Conservation (phyloP, 257 asterid genomes). For the Solanum chilense region DNA sequence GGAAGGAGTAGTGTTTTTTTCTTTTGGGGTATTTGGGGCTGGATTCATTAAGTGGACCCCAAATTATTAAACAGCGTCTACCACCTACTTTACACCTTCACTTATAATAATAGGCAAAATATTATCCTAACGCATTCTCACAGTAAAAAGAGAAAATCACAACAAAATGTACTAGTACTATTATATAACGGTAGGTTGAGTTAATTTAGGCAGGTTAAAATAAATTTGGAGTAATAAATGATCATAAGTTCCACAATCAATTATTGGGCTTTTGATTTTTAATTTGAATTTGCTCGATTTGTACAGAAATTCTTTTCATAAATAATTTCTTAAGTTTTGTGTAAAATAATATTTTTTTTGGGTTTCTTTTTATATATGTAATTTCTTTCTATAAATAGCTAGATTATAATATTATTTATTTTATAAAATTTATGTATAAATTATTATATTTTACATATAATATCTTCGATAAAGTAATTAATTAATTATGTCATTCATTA, state of each 20-base stretch:
- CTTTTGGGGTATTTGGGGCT: not conserved
- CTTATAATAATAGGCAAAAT: not conserved
- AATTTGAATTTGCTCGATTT: too few relatives aligned
- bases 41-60: constrained; percentile 1
- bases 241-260: too few relatives aligned
- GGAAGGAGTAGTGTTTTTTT: not conserved
- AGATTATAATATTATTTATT: rapidly evolving
- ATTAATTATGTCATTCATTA: too few relatives aligned
- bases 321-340: too few relatives aligned
- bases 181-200: not conserved
- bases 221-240: not conserved
- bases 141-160: not conserved
- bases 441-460: too few relatives aligned
- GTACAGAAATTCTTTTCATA: too few relatives aligned
- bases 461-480: too few relatives aligned
- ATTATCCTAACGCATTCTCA: not conserved
- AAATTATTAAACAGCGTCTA: not conserved
- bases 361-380: too few relatives aligned
- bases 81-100: not conserved
- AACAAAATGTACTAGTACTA: not conserved
- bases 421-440: too few relatives aligned
- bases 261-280: too few relatives aligned
- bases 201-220: not conserved
- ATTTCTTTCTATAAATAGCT: too few relatives aligned
- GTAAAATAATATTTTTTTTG: too few relatives aligned